phyloP scores from a whole-genome alignment of 768 basidiomycete genomes.

The Mycena epipterygia region DNA sequence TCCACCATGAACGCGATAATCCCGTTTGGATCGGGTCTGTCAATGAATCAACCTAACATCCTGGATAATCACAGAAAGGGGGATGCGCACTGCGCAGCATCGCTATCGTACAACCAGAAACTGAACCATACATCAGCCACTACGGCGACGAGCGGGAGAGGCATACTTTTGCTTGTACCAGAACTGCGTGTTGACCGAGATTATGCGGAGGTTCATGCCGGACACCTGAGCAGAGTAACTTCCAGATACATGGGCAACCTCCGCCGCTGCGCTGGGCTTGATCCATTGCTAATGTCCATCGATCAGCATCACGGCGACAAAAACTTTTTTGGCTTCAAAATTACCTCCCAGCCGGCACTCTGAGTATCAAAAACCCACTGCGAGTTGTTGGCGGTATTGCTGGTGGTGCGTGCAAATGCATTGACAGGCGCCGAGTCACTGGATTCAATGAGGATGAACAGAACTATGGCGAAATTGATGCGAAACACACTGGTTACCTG shows the following conservation, averaged over 20 bases:
- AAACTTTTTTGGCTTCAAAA: not conserved
- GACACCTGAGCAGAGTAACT: constrained; percentile 51
- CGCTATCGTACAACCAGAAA: constrained; percentile 57
- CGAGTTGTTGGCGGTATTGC: constrained; percentile 36
- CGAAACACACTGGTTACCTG: constrained; percentile 30
- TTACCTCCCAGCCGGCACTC: constrained; percentile 45
- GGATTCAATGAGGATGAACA: not conserved
- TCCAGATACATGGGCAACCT: constrained; percentile 48
- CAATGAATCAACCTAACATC: not conserved
- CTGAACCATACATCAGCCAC: constrained; percentile 29
- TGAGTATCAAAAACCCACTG: constrained; percentile 54
- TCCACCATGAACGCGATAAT: constrained; percentile 54
- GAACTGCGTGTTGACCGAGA: constrained; percentile 57
- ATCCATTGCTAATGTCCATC: constrained; percentile 49
- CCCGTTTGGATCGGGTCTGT: constrained; percentile 57
- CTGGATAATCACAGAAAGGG: not conserved
- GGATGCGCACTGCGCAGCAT: constrained; percentile 47
- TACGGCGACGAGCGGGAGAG: not conserved
- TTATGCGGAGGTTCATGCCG: constrained; percentile 50
- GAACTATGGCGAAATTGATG: not conserved
- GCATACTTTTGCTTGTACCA: constrained; percentile 54
- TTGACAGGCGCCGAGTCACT: constrained; percentile 59
- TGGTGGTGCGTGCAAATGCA: constrained; percentile 52
- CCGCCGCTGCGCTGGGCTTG: constrained; percentile 39
- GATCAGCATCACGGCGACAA: not conserved